phyloP scores from a whole-genome alignment of 495 filamentous ascomycete genomes.

The Neurospora sp. region DNA sequence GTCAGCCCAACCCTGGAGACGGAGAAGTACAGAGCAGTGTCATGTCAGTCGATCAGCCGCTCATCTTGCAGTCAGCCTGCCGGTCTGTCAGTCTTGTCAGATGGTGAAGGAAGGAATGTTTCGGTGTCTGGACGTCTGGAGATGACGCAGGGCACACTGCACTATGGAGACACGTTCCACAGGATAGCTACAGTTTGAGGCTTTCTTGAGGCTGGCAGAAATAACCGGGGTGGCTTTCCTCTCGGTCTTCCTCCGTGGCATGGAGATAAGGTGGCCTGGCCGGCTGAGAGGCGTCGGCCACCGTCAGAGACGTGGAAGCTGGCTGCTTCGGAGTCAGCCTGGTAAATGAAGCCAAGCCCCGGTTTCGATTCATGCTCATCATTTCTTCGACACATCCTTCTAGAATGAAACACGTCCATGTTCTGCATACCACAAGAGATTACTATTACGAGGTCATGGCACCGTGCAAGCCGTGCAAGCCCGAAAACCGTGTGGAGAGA shows the following conservation, averaged over 20 bases:
- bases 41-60: background rate
- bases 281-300: background rate
- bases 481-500: background rate
- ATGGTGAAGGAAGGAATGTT: background rate
- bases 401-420: constrained; percentile 24
- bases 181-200: background rate
- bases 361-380: background rate
- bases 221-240: background rate
- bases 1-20: background rate
- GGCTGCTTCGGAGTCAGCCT: constrained; percentile 1
- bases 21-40: background rate
- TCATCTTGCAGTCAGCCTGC: background rate
- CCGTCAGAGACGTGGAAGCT: background rate
- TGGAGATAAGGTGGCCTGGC: background rate
- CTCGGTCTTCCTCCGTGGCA: background rate
- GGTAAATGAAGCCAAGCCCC: constrained; percentile 11
- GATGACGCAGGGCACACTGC: background rate
- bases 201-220: background rate
- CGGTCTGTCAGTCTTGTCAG: background rate
- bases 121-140: background rate
- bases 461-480: constrained; percentile 9
- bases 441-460: constrained; percentile 6
- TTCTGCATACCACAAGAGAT: constrained; percentile 11
- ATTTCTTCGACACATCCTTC: constrained; percentile 16
- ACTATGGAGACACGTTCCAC: background rate